Conservation (phyloP, 371 early-diverging fungal genomes). For the Cokeromyces recurvatus region DNA sequence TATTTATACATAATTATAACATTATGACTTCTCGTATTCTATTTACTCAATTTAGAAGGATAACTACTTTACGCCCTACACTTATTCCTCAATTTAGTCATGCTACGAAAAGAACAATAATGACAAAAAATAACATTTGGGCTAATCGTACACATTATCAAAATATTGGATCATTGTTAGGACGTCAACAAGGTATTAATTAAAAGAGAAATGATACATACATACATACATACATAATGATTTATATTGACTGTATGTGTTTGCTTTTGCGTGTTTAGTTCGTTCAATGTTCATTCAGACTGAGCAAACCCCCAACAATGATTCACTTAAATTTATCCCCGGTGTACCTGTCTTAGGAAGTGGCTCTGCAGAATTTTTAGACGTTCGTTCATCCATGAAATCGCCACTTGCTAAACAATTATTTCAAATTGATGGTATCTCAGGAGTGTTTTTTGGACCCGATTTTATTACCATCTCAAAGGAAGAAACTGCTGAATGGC, state of each 20-base stretch:
- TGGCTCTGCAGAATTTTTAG: slow-evolving; percentile 76
- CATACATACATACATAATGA: not conserved
- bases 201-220: no score
- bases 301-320: slow-evolving; percentile 88
- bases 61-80: not conserved
- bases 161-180: slow-evolving; percentile 10
- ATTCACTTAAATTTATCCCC: slow-evolving; percentile 92
- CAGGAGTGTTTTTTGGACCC: slow-evolving; percentile 83
- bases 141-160: slow-evolving; percentile 6
- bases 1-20: no score
- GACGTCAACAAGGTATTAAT: slow-evolving; percentile 21
- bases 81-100: not conserved
- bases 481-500: slow-evolving; percentile 82
- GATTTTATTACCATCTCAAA: slow-evolving; percentile 95
- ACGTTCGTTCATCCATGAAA: slow-evolving; percentile 67
- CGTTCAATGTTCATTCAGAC: slow-evolving; percentile 95
- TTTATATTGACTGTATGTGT: not conserved
- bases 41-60: slow-evolving; percentile 13
- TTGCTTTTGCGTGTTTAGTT: slow-evolving; percentile 27
- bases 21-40: slow-evolving; percentile 12
- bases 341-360: slow-evolving; percentile 71
- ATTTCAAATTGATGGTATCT: slow-evolving; percentile 88
- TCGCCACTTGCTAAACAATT: slow-evolving; percentile 89
- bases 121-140: slow-evolving; percentile 10
- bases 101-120: slow-evolving; percentile 4